Evolutionary conservation across 1,284 basidiomycete species (phyloP), one percentile per base, ranked within the genome.

Genomic region (Wolfiporia cocos): DNA sequence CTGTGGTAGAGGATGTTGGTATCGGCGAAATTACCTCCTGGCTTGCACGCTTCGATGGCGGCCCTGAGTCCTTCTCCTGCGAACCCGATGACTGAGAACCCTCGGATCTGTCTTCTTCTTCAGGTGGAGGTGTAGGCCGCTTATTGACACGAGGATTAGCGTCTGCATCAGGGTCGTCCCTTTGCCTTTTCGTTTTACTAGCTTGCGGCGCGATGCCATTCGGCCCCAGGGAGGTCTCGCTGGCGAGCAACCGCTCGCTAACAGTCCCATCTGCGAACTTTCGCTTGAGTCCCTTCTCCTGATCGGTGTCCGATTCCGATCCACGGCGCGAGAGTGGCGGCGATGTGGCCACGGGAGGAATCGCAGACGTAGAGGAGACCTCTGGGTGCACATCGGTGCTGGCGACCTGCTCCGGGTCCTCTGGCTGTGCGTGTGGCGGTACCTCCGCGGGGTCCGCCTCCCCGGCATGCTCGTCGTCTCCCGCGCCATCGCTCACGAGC

Each of bases 71-170:
- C 24, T 26, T 48, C 46, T 17, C 43, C n/a, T 34, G 42, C 31
- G 34, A n/a, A 29, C 35, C 29, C 11, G 47, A 29, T 4, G 41
- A 24, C 15, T 41, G 38, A 12, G 39, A 29, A 14, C 43, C 20
- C 24, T 48, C 24, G 11, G 39, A 30, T 34, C 44, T 51, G 47
- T 49, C 42, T 47, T 47, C 46, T 40, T 71, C 54, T 43, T 82
- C 78, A 2, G 81, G 84, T 21, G 84, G 81, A 9, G 84, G 84
- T 10, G 83, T 74, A 1, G 75, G 78, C 44, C 77, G 65, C 56
- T 85, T 85, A 28, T 68, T 67, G 50, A 79, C 74, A 32, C 77
- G 70, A 20, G 76, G 75, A 54, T 81, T 80, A 35, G 69, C 71
- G 50, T 76, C 76, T 43, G 66, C 63, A 47, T 77, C 72, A 3